Evolutionary conservation across 139 green algal genomes (phyloP), one percentile per base, ranked within the genome.

Genomic region (Zygnema cylindricum): DNA sequence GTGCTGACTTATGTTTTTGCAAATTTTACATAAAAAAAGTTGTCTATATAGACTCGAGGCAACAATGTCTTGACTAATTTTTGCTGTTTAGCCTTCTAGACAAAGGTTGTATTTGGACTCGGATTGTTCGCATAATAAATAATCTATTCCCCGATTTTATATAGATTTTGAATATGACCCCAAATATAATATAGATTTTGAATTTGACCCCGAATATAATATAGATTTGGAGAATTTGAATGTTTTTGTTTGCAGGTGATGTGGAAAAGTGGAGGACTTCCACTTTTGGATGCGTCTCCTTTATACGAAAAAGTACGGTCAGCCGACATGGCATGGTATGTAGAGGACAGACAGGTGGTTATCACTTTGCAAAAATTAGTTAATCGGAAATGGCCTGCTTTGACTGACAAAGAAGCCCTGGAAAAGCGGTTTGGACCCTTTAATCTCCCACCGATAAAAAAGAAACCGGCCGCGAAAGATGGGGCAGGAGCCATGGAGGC

Each of bases 381-480:
- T 1, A 33, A 41, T 30, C 43, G 33, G 22, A 81, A 79, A 55
- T 87, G 77, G 78, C 78, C 85, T 22, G 78, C 78, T 78, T 76
- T 88, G 2, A 86, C 85, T 30, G 79, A 90, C 77, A 22, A 25
- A 41, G 85, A 90, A 40, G 77, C 85, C 23, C 83, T 88, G 63
- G 85, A 90, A 36, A 77, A 89, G 54, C n/a, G 77, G n/a, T 88
- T 88, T 77, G 69, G 69, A 25, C 83, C 83, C 38, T 39, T 82
- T 54, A 2, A 49, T 54, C 32, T 35, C 3, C 38, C 77, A 35
- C 77, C 43, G 7, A 40, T 81, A 7, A 39, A 75, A 3, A 54
- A 85, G 77, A 85, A 85, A 54, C 39, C 57, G 3, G 7, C 11
- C 54, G 79, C 85, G 76, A 38, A 86, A 1, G 57, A 88, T 2